Evolutionary conservation across 805 yeast genomes (phyloP), one percentile per base, ranked within the genome.

Genomic region (Candida corydali): DNA sequence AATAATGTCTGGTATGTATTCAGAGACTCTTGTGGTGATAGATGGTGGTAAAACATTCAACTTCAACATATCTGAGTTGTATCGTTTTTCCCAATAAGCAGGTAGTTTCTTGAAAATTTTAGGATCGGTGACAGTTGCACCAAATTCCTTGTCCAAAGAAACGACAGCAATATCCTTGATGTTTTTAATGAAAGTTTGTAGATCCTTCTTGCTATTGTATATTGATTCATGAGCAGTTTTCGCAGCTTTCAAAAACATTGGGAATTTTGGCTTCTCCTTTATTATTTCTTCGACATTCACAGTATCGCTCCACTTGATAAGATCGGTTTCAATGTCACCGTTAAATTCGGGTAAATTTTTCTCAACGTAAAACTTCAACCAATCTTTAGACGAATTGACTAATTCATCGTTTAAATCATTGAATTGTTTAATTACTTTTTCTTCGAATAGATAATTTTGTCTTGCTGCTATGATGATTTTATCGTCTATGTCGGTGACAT

Each of bases 401-500:
- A 81, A 60, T 4, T 59, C 68, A 0, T 44, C 44, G 5, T 63
- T 46, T 9, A 72, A 49, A 14, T 40, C 55, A 8, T 45, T 50
- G 37, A 57, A 50, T 8, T 50, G 45, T 12, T 48, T 50, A 8
- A 52, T 46, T 10, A 68, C 56, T 49, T 75, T 84, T 46, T 80
- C 63, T 26, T 82, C 83, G 52, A 84, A 89, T 23, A 93, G 65
- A 58, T 81, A 80, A 50, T 78, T 81, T 55, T 93, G 97, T 59
- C 98, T 81, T 3, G 96, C 98, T 42, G 96, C 83, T 29, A 93
- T 65, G 51, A 93, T 93, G 61, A 93, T 93, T 63, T 93, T 93
- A 61, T 93, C 98, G 60, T 93, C 98, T 42, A 93, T 88, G 60
- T 93, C 98, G n/a, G 98, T 93, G 40, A 93, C 97, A 56, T 93